These are phyloP conservation scores for Erucastrum elatum DNA, from an alignment of 345 rosid genomes.

Conservation along the genomic window DNA sequence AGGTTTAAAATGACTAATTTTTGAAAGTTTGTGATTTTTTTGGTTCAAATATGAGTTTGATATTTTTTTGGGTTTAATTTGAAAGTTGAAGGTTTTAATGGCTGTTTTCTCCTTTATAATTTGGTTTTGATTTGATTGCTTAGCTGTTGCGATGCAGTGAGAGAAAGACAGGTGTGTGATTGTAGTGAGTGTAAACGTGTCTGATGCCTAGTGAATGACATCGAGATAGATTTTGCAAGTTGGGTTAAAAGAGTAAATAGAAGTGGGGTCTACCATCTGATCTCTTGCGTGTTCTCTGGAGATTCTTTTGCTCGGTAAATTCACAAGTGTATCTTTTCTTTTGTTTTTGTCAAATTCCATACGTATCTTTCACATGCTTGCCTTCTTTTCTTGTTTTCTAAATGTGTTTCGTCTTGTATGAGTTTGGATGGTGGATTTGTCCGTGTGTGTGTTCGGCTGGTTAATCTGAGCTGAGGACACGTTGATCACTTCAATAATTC, in stretches of 20 bases:
- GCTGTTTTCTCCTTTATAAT: no score
- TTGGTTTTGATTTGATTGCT: no score
- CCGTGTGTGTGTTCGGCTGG: no score
- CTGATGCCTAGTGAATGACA: conserved; percentile 8
- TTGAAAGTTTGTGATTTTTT: no score
- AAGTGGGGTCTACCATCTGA: conserved; percentile 10
- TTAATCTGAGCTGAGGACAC: not conserved
- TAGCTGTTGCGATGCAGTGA: conserved; percentile 7
- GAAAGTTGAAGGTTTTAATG: no score
- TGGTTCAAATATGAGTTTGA: no score
- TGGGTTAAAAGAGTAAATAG: conserved; percentile 5
- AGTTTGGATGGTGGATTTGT: not conserved
- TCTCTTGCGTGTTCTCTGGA: conserved; percentile 29
- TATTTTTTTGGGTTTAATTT: no score
- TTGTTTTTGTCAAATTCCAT: conserved; percentile 6
- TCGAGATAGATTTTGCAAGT: conserved; percentile 5
- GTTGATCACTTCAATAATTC: not conserved
- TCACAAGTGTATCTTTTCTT: conserved; percentile 4
- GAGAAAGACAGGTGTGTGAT: not conserved
- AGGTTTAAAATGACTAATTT: no score
- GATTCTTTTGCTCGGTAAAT: conserved; percentile 24
- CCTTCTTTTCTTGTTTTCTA: not conserved
- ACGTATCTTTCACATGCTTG: conserved; percentile 26
- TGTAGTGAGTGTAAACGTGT: conserved; percentile 10
- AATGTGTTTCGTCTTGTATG: not conserved